Conservation (phyloP, 73 alveolate genomes). For the Uronychia binucleata region DNA sequence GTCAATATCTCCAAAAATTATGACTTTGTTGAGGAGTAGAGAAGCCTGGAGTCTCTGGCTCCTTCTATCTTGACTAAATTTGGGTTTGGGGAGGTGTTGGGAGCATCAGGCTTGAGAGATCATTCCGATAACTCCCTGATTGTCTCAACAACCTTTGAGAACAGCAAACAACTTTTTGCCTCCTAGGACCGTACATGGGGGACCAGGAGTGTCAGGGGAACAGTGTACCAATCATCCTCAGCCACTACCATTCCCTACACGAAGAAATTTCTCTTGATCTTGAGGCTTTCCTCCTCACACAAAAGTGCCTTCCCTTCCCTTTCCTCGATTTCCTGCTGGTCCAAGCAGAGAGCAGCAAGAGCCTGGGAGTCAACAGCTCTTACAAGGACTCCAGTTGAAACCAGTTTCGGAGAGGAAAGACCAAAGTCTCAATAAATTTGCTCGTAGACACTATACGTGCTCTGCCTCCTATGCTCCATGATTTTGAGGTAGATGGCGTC, state of each 20-base stretch:
- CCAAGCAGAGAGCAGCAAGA: background rate
- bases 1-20: no score
- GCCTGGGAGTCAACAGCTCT: background rate
- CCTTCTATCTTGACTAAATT: no score
- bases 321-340: background rate
- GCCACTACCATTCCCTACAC: background rate
- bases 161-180: background rate
- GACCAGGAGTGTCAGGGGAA: background rate
- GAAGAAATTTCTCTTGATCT: background rate
- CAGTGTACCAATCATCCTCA: background rate
- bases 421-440: background rate
- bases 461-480: background rate
- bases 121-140: background rate
- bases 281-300: background rate
- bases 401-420: background rate
- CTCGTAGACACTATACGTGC: background rate
- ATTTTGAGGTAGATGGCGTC: background rate
- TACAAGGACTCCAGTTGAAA: background rate
- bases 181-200: background rate
- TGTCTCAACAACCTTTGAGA: background rate
- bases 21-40: no score
- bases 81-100: background rate
- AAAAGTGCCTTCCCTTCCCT: background rate
- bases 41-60: no score
- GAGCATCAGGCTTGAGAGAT: background rate